A percentile compares a stretch with the other conserved stretches of the same genome.
Evolutionary conservation across 768 basidiomycete species (phyloP).

Genomic region (Neoboletus magnificus): DNA sequence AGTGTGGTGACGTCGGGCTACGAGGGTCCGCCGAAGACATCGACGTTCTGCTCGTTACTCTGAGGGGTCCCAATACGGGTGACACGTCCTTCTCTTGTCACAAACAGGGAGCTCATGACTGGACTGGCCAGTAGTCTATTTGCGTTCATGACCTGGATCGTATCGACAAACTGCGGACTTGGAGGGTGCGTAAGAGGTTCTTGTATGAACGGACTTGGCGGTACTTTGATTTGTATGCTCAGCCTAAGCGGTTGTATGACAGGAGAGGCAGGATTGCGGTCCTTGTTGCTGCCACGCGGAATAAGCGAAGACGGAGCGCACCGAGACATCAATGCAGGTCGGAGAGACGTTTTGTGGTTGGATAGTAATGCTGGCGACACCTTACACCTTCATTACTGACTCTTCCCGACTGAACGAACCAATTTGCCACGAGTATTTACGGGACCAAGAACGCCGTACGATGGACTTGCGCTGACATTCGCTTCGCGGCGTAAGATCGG

Average conservation of each 20-base stretch:
- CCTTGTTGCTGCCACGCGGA: slow-evolving; percentile 6
- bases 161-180: slow-evolving; percentile 4
- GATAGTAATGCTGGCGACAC: neutral
- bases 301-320: slow-evolving; percentile 18
- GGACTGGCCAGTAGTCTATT: slow-evolving; percentile 12
- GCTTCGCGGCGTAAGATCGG: neutral
- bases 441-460: neutral
- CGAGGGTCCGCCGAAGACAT: slow-evolving; percentile 12
- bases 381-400: slow-evolving; percentile 9
- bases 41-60: slow-evolving; percentile 9
- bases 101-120: slow-evolving; percentile 8
- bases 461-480: slow-evolving; percentile 16
- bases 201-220: slow-evolving; percentile 38
- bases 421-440: neutral
- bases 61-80: neutral
- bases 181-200: slow-evolving; percentile 8
- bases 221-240: slow-evolving; percentile 25
- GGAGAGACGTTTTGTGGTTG: slow-evolving; percentile 13
- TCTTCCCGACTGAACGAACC: slow-evolving; percentile 22
- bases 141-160: neutral
- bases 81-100: slow-evolving; percentile 20
- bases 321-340: slow-evolving; percentile 20
- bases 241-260: slow-evolving; percentile 39
- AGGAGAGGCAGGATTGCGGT: slow-evolving; percentile 5
- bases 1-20: slow-evolving; percentile 7